A percentile compares a stretch with the other conserved stretches of the same genome.
These are phyloP conservation scores for Hyparrhenia diplandra DNA, from an alignment of 176 grass and related monocot genomes.

Conservation along the genomic window DNA sequence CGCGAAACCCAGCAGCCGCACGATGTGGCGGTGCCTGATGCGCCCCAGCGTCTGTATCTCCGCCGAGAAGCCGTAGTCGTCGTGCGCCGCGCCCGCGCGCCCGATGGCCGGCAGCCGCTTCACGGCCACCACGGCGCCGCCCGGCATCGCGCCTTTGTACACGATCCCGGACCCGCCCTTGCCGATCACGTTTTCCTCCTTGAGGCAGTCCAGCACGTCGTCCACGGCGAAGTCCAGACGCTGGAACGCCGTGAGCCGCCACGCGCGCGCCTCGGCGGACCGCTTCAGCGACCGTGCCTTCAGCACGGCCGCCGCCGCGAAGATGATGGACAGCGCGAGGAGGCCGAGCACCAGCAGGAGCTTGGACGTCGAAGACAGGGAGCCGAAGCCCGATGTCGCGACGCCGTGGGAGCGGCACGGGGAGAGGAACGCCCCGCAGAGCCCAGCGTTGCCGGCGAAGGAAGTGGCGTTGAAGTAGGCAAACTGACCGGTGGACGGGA, in stretches of 20 bases:
- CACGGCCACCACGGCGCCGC: conserved; percentile 62
- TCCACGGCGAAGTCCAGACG: conserved; percentile 76
- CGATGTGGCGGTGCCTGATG: conserved; percentile 92
- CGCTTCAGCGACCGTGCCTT: conserved; percentile 75
- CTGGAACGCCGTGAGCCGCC: conserved; percentile 90
- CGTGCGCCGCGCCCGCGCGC: conserved; percentile 46
- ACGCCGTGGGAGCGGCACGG: conserved; percentile 45
- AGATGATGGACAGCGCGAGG: conserved; percentile 68
- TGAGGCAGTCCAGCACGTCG: conserved; percentile 78
- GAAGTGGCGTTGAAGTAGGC: conserved; percentile 87
- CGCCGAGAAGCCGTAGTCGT: conserved; percentile 82
- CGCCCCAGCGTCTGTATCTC: conserved; percentile 90
- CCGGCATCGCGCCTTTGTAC: conserved; percentile 77
- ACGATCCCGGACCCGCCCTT: conserved; percentile 89
- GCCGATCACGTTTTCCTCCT: conserved; percentile 91
- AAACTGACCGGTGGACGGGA: conserved; percentile 69
- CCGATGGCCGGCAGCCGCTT: conserved; percentile 76
- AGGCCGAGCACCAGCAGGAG: conserved; percentile 74
- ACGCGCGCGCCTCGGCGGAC: conserved; percentile 55
- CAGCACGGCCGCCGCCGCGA: conserved; percentile 64
- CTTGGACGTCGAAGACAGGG: conserved; percentile 57
- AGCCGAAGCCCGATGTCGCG: conserved; percentile 26
- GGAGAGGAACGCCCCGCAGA: conserved; percentile 60
- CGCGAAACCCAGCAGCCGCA: conserved; percentile 79
- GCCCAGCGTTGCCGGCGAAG: conserved; percentile 61